Evolutionary conservation across 768 basidiomycete species (phyloP).

Genomic region (Amylocystis lapponica): DNA sequence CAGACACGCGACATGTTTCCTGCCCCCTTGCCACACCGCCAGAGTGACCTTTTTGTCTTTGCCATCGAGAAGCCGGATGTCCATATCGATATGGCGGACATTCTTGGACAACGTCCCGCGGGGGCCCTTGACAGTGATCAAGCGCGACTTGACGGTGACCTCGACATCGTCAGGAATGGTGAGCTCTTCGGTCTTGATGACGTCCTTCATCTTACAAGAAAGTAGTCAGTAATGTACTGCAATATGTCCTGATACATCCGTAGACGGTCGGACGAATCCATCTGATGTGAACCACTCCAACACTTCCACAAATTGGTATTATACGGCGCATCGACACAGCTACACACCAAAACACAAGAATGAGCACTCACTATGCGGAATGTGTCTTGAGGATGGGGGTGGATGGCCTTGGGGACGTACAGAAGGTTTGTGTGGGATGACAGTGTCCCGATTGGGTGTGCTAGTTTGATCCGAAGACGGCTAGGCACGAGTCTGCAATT

Average conservation of each 20-base stretch:
- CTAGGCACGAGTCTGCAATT: slow-evolving; percentile 1
- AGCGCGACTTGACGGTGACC: slow-evolving; percentile 83
- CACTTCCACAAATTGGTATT: not conserved
- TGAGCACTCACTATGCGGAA: slow-evolving; percentile 25
- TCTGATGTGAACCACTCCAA: slow-evolving; percentile 7
- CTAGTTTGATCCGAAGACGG: slow-evolving; percentile 7
- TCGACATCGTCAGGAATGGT: slow-evolving; percentile 81
- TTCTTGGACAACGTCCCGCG: slow-evolving; percentile 91
- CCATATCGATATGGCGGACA: slow-evolving; percentile 91
- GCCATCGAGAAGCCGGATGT: slow-evolving; percentile 77
- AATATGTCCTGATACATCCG: slow-evolving; percentile 27
- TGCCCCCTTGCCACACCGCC: slow-evolving; percentile 95
- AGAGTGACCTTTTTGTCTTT: slow-evolving; percentile 79
- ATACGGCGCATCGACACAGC: not conserved
- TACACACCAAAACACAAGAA: slow-evolving; percentile 3
- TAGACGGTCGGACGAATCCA: slow-evolving; percentile 33
- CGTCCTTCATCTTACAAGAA: slow-evolving; percentile 75
- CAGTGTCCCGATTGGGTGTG: no score
- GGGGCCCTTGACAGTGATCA: slow-evolving; percentile 89
- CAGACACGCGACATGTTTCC: slow-evolving; percentile 98
- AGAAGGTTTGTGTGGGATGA: slow-evolving; percentile 4
- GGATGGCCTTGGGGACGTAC: slow-evolving; percentile 8
- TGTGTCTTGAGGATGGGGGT: slow-evolving; percentile 26
- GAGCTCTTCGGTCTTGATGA: slow-evolving; percentile 91
- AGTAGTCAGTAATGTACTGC: slow-evolving; percentile 18